These are phyloP conservation scores for Parascedosporium putredinis DNA, from an alignment of 2,329 filamentous ascomycete species.

Conservation along the genomic window DNA sequence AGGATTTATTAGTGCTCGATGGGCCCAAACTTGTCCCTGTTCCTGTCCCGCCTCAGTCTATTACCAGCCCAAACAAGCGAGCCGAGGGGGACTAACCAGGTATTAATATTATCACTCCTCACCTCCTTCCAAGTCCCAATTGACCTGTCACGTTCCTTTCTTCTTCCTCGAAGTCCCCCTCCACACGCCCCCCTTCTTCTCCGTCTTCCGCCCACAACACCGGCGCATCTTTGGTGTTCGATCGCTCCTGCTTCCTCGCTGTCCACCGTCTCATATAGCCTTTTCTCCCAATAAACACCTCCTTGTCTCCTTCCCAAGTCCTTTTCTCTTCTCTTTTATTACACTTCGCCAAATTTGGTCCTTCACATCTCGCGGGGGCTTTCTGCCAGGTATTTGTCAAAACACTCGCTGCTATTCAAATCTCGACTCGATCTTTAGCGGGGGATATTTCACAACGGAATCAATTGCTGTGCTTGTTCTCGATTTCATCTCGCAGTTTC, in stretches of 20 bases:
- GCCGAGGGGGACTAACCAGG: not conserved
- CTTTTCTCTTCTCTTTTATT: not conserved
- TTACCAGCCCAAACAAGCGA: not conserved
- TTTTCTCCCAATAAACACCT: not conserved
- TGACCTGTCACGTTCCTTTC: not conserved
- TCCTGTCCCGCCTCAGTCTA: not conserved
- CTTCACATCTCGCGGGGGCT: no score
- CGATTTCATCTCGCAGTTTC: not conserved
- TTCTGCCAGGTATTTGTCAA: no score
- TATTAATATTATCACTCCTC: constrained; percentile 2
- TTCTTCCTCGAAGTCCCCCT: not conserved
- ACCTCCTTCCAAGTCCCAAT: constrained; percentile 2
- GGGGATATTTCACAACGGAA: no score
- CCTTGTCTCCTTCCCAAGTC: not conserved
- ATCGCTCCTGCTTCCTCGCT: not conserved
- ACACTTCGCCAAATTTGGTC: no score
- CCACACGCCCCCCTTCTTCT: not conserved
- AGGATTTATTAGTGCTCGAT: not conserved
- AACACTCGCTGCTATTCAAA: no score
- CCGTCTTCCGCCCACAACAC: no score
- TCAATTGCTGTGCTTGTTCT: not conserved
- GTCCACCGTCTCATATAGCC: not conserved
- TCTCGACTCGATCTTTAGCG: no score
- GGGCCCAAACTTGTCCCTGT: not conserved
- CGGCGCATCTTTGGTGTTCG: not conserved